Evolutionary conservation across 306 rosid species (phyloP), one percentile per base, ranked within the genome.

Genomic region (Acacia crassicarpa): DNA sequence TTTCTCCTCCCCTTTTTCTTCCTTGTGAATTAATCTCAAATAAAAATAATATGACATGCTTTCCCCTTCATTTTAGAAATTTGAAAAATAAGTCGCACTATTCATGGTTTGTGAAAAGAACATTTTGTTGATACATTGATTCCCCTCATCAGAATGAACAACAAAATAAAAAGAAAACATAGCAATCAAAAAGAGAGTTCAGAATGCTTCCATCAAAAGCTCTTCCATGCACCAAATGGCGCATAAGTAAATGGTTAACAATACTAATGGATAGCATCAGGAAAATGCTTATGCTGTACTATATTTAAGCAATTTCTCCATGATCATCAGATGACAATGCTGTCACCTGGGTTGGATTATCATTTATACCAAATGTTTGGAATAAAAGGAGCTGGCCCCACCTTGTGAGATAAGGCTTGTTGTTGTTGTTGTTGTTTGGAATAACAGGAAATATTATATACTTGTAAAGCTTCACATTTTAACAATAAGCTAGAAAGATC

Each of bases 391-490:
- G 17, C 19, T 4, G 5, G 5, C 53, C 53, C 53, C 4, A 48
- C 14, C 53, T 48, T 12, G 19, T 48, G 53, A 16, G 53, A 48
- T 48, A 16, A 14, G 17, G 53, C 53, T 48, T 48, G 6, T 48
- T 48, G 53, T 48, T 46, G 51, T 48, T 46, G 51, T 46, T 48
- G 5, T 48, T 48, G n/a, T 48, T 46, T 16, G 3, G 33, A 23
- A 22, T 62, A 65, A 40, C 16, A 46, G 69, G 23, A 65, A 63
- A 68, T 20, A 59, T 75, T 44, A 20, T 65, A 27, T 27, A 72
- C 43, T 16, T 16, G 63, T 45, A 79, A 79, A 20, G 30, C 75
- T 80, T 63, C 44, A 62, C 65, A 76, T 62, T 58, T 20, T 44
- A 48, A 17, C 70, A 70, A 80, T 62, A 66, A 71, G 69, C 46